Evolutionary conservation across 371 early-diverging fungal species (phyloP).

Genomic region (Mortierella sp.): DNA sequence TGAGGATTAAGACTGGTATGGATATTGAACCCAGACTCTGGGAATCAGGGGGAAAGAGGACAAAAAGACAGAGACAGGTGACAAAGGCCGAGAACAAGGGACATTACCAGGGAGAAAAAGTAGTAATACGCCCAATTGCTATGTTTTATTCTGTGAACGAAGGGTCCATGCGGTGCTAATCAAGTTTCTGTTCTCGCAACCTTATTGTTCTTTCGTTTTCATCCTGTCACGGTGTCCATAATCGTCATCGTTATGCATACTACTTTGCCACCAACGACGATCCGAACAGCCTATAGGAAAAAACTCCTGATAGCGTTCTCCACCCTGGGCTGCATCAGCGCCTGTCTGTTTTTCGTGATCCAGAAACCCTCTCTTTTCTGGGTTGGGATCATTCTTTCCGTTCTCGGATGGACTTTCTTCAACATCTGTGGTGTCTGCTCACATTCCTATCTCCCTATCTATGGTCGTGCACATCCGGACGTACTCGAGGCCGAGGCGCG

Average conservation of each 20-base stretch:
- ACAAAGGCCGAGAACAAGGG: no score
- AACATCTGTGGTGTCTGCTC: slow-evolving; percentile 60
- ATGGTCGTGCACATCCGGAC: slow-evolving; percentile 62
- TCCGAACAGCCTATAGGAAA: slow-evolving; percentile 34
- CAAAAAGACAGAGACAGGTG: not conserved
- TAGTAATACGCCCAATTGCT: not conserved
- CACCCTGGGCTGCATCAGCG: slow-evolving; percentile 30
- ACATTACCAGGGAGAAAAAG: no score
- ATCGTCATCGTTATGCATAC: not conserved
- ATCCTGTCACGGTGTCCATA: no score
- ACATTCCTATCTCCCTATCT: slow-evolving; percentile 67
- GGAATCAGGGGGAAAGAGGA: not conserved
- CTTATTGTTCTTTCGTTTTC: no score
- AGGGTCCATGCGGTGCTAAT: no score
- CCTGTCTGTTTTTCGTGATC: slow-evolving; percentile 21
- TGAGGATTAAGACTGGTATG: no score
- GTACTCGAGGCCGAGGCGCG: slow-evolving; percentile 44
- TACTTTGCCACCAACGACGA: not conserved
- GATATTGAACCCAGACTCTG: no score
- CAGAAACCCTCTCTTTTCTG: slow-evolving; percentile 27
- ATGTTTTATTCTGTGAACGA: not conserved
- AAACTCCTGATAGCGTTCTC: slow-evolving; percentile 33
- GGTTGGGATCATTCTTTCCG: slow-evolving; percentile 34
- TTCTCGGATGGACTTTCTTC: slow-evolving; percentile 34
- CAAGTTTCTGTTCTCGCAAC: no score